Base-by-base conservation (phyloP, 495 filamentous ascomycete genomes). In the Aspergillus conjunctus region DNA sequence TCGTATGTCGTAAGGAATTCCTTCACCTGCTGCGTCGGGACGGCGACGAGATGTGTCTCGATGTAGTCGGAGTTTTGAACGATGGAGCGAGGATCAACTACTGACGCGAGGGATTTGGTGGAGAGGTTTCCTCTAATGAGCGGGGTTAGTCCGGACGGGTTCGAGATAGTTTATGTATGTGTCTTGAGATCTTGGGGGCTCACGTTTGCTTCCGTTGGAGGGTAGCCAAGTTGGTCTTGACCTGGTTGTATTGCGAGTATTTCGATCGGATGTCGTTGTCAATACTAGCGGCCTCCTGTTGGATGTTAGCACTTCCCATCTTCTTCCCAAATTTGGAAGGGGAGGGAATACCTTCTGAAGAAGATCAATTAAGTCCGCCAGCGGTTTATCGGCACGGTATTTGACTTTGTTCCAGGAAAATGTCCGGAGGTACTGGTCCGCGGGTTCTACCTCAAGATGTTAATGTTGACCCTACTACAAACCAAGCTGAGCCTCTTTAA, bases 321-420 rank as follows among this genome's bases (percentile, higher is more conserved):
- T 17, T 62, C 17, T 26, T 11, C 30, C 22, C n/a, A 8, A 18
- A 22, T 9, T 9, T 10, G 18, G 10, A 2, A 6, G 10, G 7
- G 10, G 32, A 50, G 30, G 4, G 14, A 11, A 32, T 71, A 92
- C 91, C 83, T 94, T 96, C 66, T 94, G 91, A 43, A 98, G 75
- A 54, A 85, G 84, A 71, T 92, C 90, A 54, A 96, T 87, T 53
- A 97, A 74, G 65, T 97, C 92, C 21, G 86, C 83, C 51, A 98
- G 79, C 32, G 94, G 83, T 71, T 89, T 93, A 72, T 98, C 94
- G 54, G 90, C 89, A 54, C 93, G 86, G 71, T 98, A 98, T 73
- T 96, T 93, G 71, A 93, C 89, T 72, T 93, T 97, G 73, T 98
- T 97, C 94, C 94, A 98, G 54, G 82, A 81, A 75, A 97, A 98